phyloP scores from a whole-genome alignment of 345 rosid species.

The Gossypium raimondii region DNA sequence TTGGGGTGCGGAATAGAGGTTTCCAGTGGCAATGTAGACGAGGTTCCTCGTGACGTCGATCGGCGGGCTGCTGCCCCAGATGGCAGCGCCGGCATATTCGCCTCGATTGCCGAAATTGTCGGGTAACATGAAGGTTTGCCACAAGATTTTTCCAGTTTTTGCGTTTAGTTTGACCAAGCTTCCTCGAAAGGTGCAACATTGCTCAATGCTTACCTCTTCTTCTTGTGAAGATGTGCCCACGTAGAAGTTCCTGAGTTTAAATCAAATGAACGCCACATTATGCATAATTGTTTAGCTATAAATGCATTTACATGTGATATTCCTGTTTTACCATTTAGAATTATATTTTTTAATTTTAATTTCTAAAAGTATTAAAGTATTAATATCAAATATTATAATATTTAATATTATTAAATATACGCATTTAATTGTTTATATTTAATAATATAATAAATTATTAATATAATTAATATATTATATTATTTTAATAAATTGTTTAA shows the following conservation, averaged over 20 bases:
- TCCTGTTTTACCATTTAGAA: no score
- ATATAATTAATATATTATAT: no score
- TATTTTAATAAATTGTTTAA: no score
- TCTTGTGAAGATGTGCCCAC: slow-evolving; percentile 23
- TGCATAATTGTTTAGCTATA: no score
- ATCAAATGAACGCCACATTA: not conserved
- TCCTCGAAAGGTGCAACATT: slow-evolving; percentile 25
- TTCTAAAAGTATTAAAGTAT: no score
- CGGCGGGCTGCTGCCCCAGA: slow-evolving; percentile 36
- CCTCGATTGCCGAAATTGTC: slow-evolving; percentile 14
- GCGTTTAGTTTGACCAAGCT: slow-evolving; percentile 23
- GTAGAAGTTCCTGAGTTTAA: slow-evolving; percentile 21
- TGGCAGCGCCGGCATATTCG: slow-evolving; percentile 28
- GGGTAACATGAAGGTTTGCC: slow-evolving; percentile 29
- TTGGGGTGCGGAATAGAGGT: slow-evolving; percentile 27
- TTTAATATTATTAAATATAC: no score
- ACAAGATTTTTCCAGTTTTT: slow-evolving; percentile 16
- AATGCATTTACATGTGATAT: no score
- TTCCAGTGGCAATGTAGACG: slow-evolving; percentile 30
- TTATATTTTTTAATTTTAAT: no score
- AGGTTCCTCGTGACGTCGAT: slow-evolving; percentile 26
- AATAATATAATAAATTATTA: no score
- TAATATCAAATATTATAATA: no score
- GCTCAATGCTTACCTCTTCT: not conserved
- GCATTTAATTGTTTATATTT: no score